Evolutionary conservation across 2,329 filamentous ascomycete species (phyloP).

Genomic region (Mariannaea elegans): DNA sequence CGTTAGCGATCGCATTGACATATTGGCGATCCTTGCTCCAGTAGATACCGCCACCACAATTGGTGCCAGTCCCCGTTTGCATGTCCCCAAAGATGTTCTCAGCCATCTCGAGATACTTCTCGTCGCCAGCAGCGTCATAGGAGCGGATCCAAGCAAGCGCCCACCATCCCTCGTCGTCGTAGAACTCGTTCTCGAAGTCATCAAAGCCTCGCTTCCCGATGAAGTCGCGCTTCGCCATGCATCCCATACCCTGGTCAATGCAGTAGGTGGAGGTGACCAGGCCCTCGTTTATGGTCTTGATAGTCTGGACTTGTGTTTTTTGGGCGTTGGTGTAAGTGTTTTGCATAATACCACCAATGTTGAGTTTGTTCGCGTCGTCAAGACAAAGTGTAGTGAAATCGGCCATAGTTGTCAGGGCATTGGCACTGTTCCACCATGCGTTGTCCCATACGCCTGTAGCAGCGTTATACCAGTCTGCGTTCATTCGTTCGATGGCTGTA

Average conservation of each 20-base stretch:
- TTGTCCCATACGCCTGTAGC: slow-evolving; percentile 70
- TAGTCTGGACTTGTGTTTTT: slow-evolving; percentile 46
- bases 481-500: slow-evolving; percentile 55
- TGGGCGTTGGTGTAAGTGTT: slow-evolving; percentile 59
- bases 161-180: slow-evolving; percentile 73
- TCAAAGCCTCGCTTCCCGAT: slow-evolving; percentile 44
- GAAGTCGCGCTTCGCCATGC: slow-evolving; percentile 47
- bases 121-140: slow-evolving; percentile 62
- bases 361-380: slow-evolving; percentile 46
- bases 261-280: slow-evolving; percentile 51
- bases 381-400: slow-evolving; percentile 57
- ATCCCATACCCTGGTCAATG: slow-evolving; percentile 39
- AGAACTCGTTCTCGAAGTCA: slow-evolving; percentile 61
- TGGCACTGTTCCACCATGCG: slow-evolving; percentile 79
- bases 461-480: slow-evolving; percentile 67
- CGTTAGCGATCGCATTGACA: slow-evolving; percentile 66
- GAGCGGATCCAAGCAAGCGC: slow-evolving; percentile 65
- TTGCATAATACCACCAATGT: slow-evolving; percentile 51
- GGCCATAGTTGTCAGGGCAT: slow-evolving; percentile 69
- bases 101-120: slow-evolving; percentile 62
- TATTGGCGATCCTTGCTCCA: slow-evolving; percentile 63
- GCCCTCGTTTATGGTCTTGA: slow-evolving; percentile 51
- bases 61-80: slow-evolving; percentile 55
- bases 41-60: slow-evolving; percentile 64
- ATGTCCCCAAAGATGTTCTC: slow-evolving; percentile 66